A percentile compares a stretch with the other conserved stretches of the same genome.
Evolutionary conservation across 2,329 filamentous ascomycete genomes (phyloP).

Genomic region (Sporothrix mexicana): DNA sequence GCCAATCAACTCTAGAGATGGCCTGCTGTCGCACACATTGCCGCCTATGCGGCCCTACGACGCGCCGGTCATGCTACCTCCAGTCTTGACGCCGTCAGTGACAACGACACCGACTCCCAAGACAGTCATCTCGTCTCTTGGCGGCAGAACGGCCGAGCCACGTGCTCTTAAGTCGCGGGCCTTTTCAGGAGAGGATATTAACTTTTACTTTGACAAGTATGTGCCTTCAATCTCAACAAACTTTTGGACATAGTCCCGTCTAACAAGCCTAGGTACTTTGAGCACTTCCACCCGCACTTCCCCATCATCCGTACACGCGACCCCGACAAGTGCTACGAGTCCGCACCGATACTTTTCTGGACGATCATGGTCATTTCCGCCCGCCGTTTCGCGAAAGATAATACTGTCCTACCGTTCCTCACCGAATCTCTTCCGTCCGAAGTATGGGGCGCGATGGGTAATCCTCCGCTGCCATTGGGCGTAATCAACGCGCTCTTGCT

Average conservation of each 20-base stretch:
- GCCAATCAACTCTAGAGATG: constrained; percentile 37
- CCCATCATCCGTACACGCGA: constrained; percentile 57
- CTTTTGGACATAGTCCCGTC: background rate
- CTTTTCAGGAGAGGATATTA: constrained; percentile 59
- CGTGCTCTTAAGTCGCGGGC: constrained; percentile 55
- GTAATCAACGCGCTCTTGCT: constrained; percentile 60
- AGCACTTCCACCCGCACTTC: constrained; percentile 59
- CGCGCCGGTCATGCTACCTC: constrained; percentile 36
- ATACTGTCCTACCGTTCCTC: constrained; percentile 52
- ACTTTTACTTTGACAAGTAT: constrained; percentile 61
- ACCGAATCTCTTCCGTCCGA: constrained; percentile 55
- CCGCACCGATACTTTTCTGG: constrained; percentile 60
- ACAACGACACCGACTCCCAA: constrained; percentile 38
- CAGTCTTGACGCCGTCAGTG: constrained; percentile 37
- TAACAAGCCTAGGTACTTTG: constrained; percentile 51
- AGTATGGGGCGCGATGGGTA: constrained; percentile 52
- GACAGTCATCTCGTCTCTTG: constrained; percentile 23
- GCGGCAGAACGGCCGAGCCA: constrained; percentile 43
- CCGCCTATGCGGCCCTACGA: constrained; percentile 38
- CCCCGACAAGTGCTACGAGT: constrained; percentile 58
- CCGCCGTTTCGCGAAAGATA: constrained; percentile 55
- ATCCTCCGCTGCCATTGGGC: constrained; percentile 52
- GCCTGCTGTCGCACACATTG: constrained; percentile 33
- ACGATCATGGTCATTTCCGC: constrained; percentile 58
- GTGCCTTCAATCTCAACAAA: constrained; percentile 27